These are phyloP conservation scores for Athelia sp. DNA, from an alignment of 1,284 basidiomycete genomes.

Conservation along the genomic window DNA sequence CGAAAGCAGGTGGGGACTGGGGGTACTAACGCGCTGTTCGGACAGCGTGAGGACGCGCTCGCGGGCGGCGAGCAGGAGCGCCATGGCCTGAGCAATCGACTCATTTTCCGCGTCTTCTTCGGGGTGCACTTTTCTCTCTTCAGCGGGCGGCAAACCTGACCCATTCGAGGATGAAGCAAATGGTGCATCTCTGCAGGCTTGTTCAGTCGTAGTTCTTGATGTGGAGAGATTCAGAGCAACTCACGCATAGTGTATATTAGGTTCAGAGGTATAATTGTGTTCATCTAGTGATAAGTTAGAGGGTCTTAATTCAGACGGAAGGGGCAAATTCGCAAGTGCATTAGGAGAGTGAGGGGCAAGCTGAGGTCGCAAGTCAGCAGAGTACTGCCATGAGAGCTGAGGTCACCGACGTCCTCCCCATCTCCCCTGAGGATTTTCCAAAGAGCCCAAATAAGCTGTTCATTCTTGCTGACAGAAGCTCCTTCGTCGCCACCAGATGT, in stretches of 20 bases:
- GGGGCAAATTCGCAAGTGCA: conserved; percentile 60
- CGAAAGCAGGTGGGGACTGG: conserved; percentile 1
- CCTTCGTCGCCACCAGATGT: conserved; percentile 43
- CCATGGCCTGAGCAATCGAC: conserved; percentile 48
- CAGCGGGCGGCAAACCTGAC: not conserved
- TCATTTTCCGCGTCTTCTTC: conserved; percentile 34
- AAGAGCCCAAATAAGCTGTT: conserved; percentile 76
- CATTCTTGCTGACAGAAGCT: conserved; percentile 45
- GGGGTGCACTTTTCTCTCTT: conserved; percentile 18
- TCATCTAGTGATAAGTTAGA: conserved; percentile 62
- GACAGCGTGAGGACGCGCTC: conserved; percentile 65
- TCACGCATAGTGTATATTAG: conserved; percentile 33
- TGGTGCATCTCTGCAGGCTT: conserved; percentile 30
- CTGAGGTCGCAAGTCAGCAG: conserved; percentile 26
- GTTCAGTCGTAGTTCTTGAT: conserved; percentile 9
- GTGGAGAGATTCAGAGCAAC: conserved; percentile 8
- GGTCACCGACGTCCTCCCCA: conserved; percentile 60
- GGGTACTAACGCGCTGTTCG: conserved; percentile 57
- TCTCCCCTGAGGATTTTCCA: conserved; percentile 80
- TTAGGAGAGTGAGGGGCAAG: conserved; percentile 74
- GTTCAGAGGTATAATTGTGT: conserved; percentile 43
- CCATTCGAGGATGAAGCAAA: not conserved
- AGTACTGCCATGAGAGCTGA: conserved; percentile 7
- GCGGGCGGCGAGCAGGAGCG: conserved; percentile 59
- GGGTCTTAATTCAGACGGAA: conserved; percentile 67